A percentile compares a stretch with the other conserved stretches of the same genome.
Conservation (phyloP, 164 flowering plant genomes). For the Houttuynia cordata region DNA sequence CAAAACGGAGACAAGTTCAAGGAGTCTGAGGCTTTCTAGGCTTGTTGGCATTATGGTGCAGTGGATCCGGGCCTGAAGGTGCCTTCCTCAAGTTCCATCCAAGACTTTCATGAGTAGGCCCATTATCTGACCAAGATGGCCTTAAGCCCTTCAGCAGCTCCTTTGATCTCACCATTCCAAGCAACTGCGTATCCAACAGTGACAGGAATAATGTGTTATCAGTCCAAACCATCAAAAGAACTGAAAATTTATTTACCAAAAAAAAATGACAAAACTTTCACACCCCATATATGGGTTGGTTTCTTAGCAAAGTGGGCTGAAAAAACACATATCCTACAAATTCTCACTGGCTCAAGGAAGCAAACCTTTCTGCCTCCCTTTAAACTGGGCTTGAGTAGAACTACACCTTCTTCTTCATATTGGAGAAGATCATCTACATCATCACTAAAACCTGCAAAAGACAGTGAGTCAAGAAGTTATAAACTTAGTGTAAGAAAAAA, state of each 20-base stretch:
- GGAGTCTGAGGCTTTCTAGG: background rate
- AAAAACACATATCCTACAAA: too few relatives aligned
- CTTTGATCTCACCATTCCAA: background rate
- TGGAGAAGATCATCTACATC: background rate
- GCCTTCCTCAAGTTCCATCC: background rate
- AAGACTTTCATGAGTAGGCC: background rate
- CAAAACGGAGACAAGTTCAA: background rate
- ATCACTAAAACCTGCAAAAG: background rate
- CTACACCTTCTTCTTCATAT: background rate
- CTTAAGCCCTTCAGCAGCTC: background rate
- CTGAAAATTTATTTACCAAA: too few relatives aligned
- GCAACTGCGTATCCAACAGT: background rate
- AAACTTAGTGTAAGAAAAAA: background rate
- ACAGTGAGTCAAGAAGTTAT: background rate
- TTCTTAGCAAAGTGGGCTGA: too few relatives aligned
- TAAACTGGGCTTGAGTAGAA: background rate
- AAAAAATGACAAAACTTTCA: too few relatives aligned
- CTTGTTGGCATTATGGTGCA: background rate
- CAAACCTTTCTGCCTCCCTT: background rate
- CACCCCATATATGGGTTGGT: too few relatives aligned
- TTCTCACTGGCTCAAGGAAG: too few relatives aligned
- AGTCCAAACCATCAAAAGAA: background rate
- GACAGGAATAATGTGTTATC: background rate
- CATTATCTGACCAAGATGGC: background rate
- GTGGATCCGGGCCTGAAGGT: background rate